These are phyloP conservation scores for button mushroom (Agaricus bisporus) DNA, from an alignment of 768 basidiomycete species.

Conservation along the genomic window DNA sequence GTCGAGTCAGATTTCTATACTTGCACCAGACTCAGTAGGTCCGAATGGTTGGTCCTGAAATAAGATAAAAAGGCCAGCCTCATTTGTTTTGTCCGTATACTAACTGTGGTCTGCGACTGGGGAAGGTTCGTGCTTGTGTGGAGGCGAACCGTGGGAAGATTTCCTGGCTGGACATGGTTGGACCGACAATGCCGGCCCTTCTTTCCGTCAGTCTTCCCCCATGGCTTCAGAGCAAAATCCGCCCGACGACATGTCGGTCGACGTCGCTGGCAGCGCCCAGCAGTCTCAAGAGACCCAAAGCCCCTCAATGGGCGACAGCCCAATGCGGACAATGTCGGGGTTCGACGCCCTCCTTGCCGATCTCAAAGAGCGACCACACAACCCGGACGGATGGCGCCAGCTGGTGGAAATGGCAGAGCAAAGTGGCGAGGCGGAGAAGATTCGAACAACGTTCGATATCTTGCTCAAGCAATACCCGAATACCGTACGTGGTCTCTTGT, in stretches of 20 bases:
- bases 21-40: not conserved
- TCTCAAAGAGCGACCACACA: slow-evolving; percentile 61
- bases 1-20: slow-evolving; percentile 10
- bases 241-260: slow-evolving; percentile 4
- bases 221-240: slow-evolving; percentile 6
- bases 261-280: not conserved
- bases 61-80: slow-evolving; percentile 3
- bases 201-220: not conserved
- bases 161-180: slow-evolving; percentile 1
- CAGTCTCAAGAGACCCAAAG: slow-evolving; percentile 6
- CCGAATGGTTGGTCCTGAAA: not conserved
- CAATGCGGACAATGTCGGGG: slow-evolving; percentile 1
- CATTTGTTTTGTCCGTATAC: not conserved
- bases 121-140: not conserved
- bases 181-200: slow-evolving; percentile 3
- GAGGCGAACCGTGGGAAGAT: slow-evolving; percentile 10
- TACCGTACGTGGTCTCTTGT: slow-evolving; percentile 55
- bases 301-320: slow-evolving; percentile 23
- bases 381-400: slow-evolving; percentile 74
- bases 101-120: not conserved
- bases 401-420: slow-evolving; percentile 74
- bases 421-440: slow-evolving; percentile 71
- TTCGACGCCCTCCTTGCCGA: slow-evolving; percentile 59
- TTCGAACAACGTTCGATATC: slow-evolving; percentile 77
- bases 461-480: slow-evolving; percentile 86